Evolutionary conservation across 345 rosid genomes (phyloP), one percentile per base, ranked within the genome.

Genomic region (Kernera saxatilis): DNA sequence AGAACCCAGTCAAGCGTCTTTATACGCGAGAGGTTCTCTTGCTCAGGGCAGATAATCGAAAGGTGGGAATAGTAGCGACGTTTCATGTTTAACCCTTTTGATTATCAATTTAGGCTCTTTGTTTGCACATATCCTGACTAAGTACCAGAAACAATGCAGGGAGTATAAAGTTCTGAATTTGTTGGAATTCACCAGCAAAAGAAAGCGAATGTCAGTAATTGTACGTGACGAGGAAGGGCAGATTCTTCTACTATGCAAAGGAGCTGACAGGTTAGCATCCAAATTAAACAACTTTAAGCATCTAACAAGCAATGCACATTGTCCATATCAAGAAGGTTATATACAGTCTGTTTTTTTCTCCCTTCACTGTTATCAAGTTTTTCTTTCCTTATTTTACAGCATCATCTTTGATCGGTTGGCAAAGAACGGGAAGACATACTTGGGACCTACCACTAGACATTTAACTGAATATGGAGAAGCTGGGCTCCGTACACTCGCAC

Each of bases 141-240:
- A 67, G 51, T 69, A 55, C 29, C 49, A 35, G 21, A 32, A 58
- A 66, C 82, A 41, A 69, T 78, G 58, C 93, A 94, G 99, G 82
- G 98, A 91, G 84, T 94, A 74, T 82, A 92, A 88, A 80, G 79
- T 94, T 81, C 88, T 94, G 68, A 91, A 85, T 79, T 72, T 84
- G 77, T 79, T 94, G 88, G 99, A 91, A 55, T 94, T 94, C 72
- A 94, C 96, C 2, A 94, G 99, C 87, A 89, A 87, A 84, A 88
- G 99, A 79, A 94, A 94, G 83, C 79, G 99, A 70, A 94, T 94
- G 99, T 80, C 98, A 1, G 99, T 94, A 8, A 83, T 94, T 68
- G 86, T 94, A 70, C 81, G 70, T 6, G 95, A 89, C 43, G 93
- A 87, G 81, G 83, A 86, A 58, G 98, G 93, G 13, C 87, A 88